Base-by-base conservation (phyloP, 2,329 filamentous ascomycete species). In the Aspergillus piperis region DNA sequence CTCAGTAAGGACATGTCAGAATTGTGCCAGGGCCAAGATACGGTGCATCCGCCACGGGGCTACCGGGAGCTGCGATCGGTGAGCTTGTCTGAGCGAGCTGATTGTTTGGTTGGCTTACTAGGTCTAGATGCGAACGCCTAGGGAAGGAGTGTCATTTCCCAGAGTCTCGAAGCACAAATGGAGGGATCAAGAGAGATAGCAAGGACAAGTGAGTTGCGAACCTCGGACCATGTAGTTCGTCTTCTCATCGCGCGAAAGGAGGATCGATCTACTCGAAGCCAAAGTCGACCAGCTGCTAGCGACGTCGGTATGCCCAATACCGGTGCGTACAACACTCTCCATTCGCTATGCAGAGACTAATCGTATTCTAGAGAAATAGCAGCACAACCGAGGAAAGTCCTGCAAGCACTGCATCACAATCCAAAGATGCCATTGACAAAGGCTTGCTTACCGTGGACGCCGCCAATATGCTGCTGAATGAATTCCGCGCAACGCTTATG, bases 401-500 rank as follows among this genome's bases (percentile, higher is more conserved):
- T 5, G n/a, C 48, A 19, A 19, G n/a, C 19, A 17, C 13, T 32
- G n/a, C n/a, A n/a, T 19, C 23, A 17, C 47, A 5, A 8, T 10
- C 25, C 21, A 42, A 53, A 36, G 67, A 71, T 64, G 62, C 69
- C 27, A 57, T 71, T 51, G 56, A 60, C 32, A 59, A 47, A 27
- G 63, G 60, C 0, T 23, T 66, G n/a, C 58, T 71, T 7, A 59
- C 41, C 38, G 60, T 66, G 17, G 54, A 64, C 65, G 54, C 55
- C 2, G 65, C 68, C 3, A 57, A 62, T 5, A 67, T 62, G 11
- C 64, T 75, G 42, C 59, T 76, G 17, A 66, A 72, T 17, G 57
- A 69, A 25, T 78, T 75, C 66, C 73, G 68, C 61, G 67, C 65
- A 3, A 68, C 67, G 10, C 74, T 78, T 69, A 75, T 71, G 65